A percentile compares a stretch with the other conserved stretches of the same genome.
Conservation (phyloP, 2,329 filamentous ascomycete species). For the Colletotrichum cordylinicola region DNA sequence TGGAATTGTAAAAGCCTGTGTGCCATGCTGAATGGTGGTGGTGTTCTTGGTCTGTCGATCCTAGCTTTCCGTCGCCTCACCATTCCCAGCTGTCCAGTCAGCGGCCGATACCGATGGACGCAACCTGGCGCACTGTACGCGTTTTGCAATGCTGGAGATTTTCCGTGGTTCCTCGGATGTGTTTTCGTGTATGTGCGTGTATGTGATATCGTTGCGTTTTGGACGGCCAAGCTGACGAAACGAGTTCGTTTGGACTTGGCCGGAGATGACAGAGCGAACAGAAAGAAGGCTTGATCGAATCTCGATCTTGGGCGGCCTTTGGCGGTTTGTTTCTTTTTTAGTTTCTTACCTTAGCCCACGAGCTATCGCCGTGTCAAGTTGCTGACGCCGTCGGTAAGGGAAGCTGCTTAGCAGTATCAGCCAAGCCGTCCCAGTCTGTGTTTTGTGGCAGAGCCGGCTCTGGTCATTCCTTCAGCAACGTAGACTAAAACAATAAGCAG, state of each 20-base stretch:
- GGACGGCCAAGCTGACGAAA: not conserved
- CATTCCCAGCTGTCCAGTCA: not conserved
- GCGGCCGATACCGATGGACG: not conserved
- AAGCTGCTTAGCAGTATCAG: constrained; percentile 5
- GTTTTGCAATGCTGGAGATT: not conserved
- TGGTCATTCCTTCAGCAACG: not conserved
- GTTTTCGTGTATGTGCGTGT: not conserved
- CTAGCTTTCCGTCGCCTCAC: not conserved
- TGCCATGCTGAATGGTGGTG: not conserved
- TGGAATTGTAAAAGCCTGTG: not conserved
- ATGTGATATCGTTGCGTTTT: not conserved
- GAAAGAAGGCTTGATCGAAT: not conserved
- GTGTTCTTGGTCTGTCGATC: not conserved
- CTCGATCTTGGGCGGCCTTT: not conserved
- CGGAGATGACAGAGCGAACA: not conserved
- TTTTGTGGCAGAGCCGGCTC: not conserved
- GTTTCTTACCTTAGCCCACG: not conserved
- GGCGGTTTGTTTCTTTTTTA: not conserved
- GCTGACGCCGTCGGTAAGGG: not conserved
- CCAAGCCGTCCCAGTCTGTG: constrained; percentile 1
- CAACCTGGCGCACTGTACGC: not conserved
- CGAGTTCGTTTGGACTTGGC: not conserved
- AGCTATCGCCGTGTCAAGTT: not conserved
- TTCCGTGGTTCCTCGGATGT: not conserved
- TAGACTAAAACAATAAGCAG: not conserved